phyloP scores from a whole-genome alignment of 225 moss, liverwort and hornwort genomes.

The Sphagnum tenellum region DNA sequence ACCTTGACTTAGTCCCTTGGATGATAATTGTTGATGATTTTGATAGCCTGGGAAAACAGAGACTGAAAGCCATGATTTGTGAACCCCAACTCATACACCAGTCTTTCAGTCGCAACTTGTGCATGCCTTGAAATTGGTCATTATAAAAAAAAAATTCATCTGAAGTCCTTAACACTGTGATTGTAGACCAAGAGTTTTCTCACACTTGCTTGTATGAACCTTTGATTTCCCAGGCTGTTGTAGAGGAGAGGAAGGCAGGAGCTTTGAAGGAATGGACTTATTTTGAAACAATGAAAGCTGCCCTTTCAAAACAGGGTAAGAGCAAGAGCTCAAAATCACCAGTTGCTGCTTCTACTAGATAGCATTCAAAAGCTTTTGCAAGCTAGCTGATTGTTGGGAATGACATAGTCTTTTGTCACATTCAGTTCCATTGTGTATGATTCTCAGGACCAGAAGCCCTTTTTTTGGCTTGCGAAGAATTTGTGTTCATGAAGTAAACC shows the following conservation, averaged over 20 bases:
- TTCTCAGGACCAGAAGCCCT: too few species aligned
- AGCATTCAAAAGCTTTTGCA: neutral
- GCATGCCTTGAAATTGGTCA: neutral
- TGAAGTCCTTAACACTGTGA: neutral
- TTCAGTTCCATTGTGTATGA: too few species aligned
- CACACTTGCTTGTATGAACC: conserved; percentile 30
- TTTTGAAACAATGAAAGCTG: conserved; percentile 51
- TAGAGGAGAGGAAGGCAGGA: conserved; percentile 30
- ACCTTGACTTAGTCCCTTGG: neutral
- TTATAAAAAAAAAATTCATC: neutral
- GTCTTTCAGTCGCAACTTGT: neutral
- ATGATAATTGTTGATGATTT: conserved; percentile 1
- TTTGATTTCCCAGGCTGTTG: conserved; percentile 44
- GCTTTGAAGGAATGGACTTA: conserved; percentile 49
- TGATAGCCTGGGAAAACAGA: too few species aligned
- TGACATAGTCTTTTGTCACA: too few species aligned
- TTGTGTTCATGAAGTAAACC: too few species aligned
- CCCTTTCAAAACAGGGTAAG: conserved; percentile 12
- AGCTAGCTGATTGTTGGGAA: too few species aligned
- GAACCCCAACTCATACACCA: too few species aligned
- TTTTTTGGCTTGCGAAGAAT: too few species aligned
- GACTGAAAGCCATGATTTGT: too few species aligned
- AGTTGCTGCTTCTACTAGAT: neutral
- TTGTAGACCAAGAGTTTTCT: neutral
- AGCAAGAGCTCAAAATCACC: neutral